Conservation (phyloP, 2,329 filamentous ascomycete genomes). For the Exophiala alcalophila region DNA sequence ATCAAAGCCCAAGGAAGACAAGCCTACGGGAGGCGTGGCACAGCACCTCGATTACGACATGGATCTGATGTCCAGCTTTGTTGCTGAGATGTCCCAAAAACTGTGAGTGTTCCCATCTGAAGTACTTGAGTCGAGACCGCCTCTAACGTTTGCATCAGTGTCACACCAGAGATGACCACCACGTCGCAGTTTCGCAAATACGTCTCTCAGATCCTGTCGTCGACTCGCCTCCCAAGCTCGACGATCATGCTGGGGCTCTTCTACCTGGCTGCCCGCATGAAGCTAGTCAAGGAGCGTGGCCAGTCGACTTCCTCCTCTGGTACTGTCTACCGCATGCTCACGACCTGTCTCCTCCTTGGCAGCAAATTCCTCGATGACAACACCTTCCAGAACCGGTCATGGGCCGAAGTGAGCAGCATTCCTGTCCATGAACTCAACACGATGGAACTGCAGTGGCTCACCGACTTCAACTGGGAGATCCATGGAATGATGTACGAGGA, state of each 20-base stretch:
- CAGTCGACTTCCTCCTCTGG: conserved; percentile 59
- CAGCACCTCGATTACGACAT: conserved; percentile 95
- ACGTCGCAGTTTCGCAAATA: conserved; percentile 83
- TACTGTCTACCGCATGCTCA: conserved; percentile 83
- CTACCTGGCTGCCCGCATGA: conserved; percentile 80
- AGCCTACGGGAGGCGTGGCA: conserved; percentile 79
- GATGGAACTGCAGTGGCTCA: conserved; percentile 84
- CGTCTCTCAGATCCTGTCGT: conserved; percentile 83
- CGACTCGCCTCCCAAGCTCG: conserved; percentile 83
- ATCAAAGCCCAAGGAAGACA: conserved; percentile 57
- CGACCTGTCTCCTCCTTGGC: conserved; percentile 77
- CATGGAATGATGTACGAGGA: conserved; percentile 79
- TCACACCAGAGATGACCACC: conserved; percentile 60
- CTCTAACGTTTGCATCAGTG: conserved; percentile 61
- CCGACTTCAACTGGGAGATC: conserved; percentile 76
- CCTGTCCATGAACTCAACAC: conserved; percentile 77
- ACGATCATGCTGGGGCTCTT: conserved; percentile 89
- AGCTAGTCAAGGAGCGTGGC: conserved; percentile 60
- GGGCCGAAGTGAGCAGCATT: conserved; percentile 93
- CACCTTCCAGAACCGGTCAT: conserved; percentile 95
- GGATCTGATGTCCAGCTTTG: conserved; percentile 93
- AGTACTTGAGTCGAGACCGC: conserved; percentile 46
- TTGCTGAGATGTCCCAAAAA: conserved; percentile 80
- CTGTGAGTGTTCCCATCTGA: conserved; percentile 52
- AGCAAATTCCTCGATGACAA: conserved; percentile 98